phyloP scores from a whole-genome alignment of 1,284 basidiomycete species.

The Cutaneotrichosporon spelunceum region DNA sequence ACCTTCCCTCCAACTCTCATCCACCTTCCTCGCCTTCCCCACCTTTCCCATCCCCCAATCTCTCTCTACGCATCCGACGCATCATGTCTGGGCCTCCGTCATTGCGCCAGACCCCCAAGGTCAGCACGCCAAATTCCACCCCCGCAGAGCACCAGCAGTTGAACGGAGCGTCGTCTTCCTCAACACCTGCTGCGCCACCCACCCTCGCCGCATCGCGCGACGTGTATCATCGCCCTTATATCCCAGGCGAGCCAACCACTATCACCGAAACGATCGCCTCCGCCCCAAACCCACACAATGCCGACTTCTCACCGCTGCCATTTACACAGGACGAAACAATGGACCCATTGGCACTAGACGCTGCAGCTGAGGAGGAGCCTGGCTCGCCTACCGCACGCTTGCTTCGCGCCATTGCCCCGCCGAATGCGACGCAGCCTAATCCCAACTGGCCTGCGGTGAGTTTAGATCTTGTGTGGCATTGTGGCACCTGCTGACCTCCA shows the following conservation, averaged over 20 bases:
- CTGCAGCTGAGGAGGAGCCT: slow-evolving; percentile 33
- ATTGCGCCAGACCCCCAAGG: slow-evolving; percentile 17
- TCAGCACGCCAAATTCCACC: neutral
- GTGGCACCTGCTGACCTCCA: slow-evolving; percentile 27
- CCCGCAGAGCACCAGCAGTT: slow-evolving; percentile 27
- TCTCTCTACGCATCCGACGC: neutral
- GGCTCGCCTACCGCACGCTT: slow-evolving; percentile 46
- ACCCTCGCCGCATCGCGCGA: slow-evolving; percentile 11
- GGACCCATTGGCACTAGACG: slow-evolving; percentile 33
- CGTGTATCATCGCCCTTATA: slow-evolving; percentile 16
- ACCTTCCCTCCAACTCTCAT: neutral
- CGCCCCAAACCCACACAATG: slow-evolving; percentile 42
- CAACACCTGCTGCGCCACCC: neutral
- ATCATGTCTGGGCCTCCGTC: slow-evolving; percentile 16
- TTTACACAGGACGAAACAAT: slow-evolving; percentile 34
- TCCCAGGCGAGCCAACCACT: slow-evolving; percentile 29
- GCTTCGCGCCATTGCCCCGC: slow-evolving; percentile 45
- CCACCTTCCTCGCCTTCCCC: neutral
- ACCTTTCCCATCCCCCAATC: neutral
- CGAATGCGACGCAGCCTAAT: slow-evolving; percentile 41
- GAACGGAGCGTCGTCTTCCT: slow-evolving; percentile 16
- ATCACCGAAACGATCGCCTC: slow-evolving; percentile 43
- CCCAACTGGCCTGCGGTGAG: slow-evolving; percentile 46
- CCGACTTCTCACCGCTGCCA: slow-evolving; percentile 41
- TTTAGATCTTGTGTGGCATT: slow-evolving; percentile 3